Percentiles rank a stretch among this genome's conserved stretches.
These are phyloP conservation scores for Canariomyces notabilis DNA, from an alignment of 2,329 filamentous ascomycete genomes.

Conservation along the genomic window DNA sequence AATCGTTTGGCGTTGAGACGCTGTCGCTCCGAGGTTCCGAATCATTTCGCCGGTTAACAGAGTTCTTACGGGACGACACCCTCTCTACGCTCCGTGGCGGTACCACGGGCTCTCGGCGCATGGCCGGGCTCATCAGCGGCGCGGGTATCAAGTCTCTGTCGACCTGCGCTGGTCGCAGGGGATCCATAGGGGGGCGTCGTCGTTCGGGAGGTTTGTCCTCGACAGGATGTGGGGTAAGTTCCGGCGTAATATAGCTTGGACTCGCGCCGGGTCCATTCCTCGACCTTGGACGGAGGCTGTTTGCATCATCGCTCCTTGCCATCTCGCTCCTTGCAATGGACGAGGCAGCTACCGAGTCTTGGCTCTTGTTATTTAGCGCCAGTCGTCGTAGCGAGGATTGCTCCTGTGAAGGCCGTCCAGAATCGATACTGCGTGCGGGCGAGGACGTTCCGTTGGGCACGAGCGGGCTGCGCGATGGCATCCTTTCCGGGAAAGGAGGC, in stretches of 20 bases:
- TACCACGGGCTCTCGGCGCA: conserved; percentile 40
- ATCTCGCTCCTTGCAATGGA: conserved; percentile 46
- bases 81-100: conserved; percentile 50
- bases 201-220: conserved; percentile 55
- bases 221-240: conserved; percentile 27
- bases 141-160: conserved; percentile 54
- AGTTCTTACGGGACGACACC: conserved; percentile 43
- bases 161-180: conserved; percentile 42
- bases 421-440: conserved; percentile 49
- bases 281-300: conserved; percentile 47
- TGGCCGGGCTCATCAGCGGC: conserved; percentile 49
- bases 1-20: conserved; percentile 15
- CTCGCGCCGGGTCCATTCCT: conserved; percentile 40
- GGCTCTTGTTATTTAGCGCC: conserved; percentile 49
- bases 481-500: conserved; percentile 16
- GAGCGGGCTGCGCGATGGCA: conserved; percentile 29
- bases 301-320: conserved; percentile 47
- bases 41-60: conserved; percentile 26
- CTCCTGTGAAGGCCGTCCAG: conserved; percentile 37
- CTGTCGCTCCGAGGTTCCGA: conserved; percentile 14
- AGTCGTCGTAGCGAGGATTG: conserved; percentile 44
- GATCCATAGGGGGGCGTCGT: conserved; percentile 62
- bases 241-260: conserved; percentile 25
- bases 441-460: conserved; percentile 37
- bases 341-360: conserved; percentile 51